phyloP scores from a whole-genome alignment of 2,329 filamentous ascomycete genomes.

The Venturia pyrina region DNA sequence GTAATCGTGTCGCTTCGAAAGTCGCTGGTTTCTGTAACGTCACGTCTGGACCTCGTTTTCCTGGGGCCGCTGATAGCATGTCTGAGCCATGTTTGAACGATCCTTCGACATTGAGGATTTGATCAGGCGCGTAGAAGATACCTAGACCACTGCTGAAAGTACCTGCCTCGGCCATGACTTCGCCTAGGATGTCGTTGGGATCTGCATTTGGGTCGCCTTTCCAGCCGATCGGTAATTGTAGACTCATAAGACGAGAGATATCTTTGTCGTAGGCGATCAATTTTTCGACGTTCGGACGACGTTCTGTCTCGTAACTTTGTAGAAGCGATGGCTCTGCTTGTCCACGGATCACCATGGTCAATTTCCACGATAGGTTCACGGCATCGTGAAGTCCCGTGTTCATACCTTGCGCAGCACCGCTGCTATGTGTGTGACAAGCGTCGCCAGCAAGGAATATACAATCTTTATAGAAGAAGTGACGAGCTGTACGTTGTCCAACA shows the following conservation, averaged over 20 bases:
- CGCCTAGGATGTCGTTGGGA: constrained; percentile 20
- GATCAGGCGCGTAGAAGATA: constrained; percentile 25
- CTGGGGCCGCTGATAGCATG: constrained; percentile 23
- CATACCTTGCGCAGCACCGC: constrained; percentile 48
- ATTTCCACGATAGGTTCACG: constrained; percentile 46
- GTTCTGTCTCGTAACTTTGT: constrained; percentile 39
- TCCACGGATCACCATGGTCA: constrained; percentile 36
- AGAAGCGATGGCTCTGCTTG: constrained; percentile 27
- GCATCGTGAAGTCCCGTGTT: constrained; percentile 47
- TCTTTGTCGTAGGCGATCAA: constrained; percentile 30
- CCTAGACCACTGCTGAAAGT: constrained; percentile 20
- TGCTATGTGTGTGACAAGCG: constrained; percentile 47
- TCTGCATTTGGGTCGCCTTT: constrained; percentile 21
- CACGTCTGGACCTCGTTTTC: constrained; percentile 38
- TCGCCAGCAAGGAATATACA: constrained; percentile 44
- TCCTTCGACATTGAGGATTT: constrained; percentile 23
- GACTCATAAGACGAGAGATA: constrained; percentile 25
- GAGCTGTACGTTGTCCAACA: constrained; percentile 28
- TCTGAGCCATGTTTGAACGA: constrained; percentile 7
- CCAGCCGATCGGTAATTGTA: constrained; percentile 27
- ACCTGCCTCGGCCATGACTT: constrained; percentile 21
- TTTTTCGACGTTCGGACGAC: constrained; percentile 35
- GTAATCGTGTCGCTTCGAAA: constrained; percentile 33
- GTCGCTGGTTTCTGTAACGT: constrained; percentile 36
- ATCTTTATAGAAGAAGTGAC: neutral